Percentiles rank a stretch among this genome's conserved stretches.
Conservation (phyloP, 1,284 basidiomycete species). For the Inonotus obliquus region DNA sequence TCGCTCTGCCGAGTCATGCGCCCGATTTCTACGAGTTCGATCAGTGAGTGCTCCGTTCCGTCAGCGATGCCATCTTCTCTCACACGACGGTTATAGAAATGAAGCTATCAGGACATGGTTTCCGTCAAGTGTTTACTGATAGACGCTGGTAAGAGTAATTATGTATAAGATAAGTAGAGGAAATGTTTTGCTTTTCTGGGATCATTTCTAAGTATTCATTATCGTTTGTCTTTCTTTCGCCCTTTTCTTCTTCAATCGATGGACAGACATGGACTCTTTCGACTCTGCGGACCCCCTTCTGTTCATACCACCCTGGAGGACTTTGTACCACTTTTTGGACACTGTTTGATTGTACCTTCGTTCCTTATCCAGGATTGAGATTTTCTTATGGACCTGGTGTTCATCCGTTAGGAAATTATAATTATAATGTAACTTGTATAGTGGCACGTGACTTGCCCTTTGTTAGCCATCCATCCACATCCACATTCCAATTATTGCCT, state of each 20-base stretch:
- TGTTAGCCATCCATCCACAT: background rate
- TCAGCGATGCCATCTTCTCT: background rate
- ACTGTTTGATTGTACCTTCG: background rate
- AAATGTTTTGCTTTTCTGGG: background rate
- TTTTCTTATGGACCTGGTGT: background rate
- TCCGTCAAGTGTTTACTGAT: background rate
- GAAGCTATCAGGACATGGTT: background rate
- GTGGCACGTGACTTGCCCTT: background rate
- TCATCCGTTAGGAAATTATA: background rate
- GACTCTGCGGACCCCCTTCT: background rate
- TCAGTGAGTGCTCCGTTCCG: background rate
- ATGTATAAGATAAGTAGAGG: too few species aligned
- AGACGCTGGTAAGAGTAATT: too few species aligned
- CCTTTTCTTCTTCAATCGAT: background rate
- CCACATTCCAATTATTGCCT: background rate
- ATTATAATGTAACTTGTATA: background rate
- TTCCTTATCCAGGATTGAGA: background rate
- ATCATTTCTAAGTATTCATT: background rate
- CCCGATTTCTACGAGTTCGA: constrained; percentile 2
- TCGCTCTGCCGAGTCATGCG: background rate
- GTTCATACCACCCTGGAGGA: background rate
- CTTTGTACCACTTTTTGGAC: background rate
- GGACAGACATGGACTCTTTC: background rate
- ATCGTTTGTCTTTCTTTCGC: background rate
- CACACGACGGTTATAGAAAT: background rate